These are phyloP conservation scores for Xylariales sp. DNA, from an alignment of 2,329 filamentous ascomycete species.

Conservation along the genomic window DNA sequence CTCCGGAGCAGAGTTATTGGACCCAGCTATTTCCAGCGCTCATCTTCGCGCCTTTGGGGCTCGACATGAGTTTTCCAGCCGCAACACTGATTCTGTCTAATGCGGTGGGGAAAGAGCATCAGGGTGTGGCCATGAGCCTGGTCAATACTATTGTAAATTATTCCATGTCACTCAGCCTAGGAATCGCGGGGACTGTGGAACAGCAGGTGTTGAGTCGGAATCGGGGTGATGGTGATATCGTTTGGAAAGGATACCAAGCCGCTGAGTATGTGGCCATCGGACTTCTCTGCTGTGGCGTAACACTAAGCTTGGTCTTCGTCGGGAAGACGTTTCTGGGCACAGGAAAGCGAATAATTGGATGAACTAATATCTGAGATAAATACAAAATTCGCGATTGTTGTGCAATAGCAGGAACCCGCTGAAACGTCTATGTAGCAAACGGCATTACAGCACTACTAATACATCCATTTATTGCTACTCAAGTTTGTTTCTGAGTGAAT, in stretches of 20 bases:
- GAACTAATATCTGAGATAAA: too few relatives aligned
- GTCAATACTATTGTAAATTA: slow-evolving; percentile 60
- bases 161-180: slow-evolving; percentile 60
- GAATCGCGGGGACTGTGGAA: slow-evolving; percentile 62
- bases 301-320: slow-evolving; percentile 12
- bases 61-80: slow-evolving; percentile 65
- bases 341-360: too few relatives aligned
- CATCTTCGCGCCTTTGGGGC: slow-evolving; percentile 56
- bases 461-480: too few relatives aligned
- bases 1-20: slow-evolving; percentile 59
- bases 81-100: slow-evolving; percentile 58
- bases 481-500: too few relatives aligned
- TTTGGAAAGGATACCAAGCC: slow-evolving; percentile 16
- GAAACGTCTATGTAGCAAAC: too few relatives aligned
- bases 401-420: too few relatives aligned
- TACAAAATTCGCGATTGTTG: too few relatives aligned
- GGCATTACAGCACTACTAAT: too few relatives aligned
- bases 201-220: slow-evolving; percentile 23
- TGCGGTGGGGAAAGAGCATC: slow-evolving; percentile 35
- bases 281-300: slow-evolving; percentile 15
- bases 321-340: too few relatives aligned
- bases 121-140: slow-evolving; percentile 15
- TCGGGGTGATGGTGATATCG: slow-evolving; percentile 7
- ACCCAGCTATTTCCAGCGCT: slow-evolving; percentile 55
- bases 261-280: slow-evolving; percentile 17